Conservation (phyloP, 2,329 filamentous ascomycete species). For the Fusarium sp. region DNA sequence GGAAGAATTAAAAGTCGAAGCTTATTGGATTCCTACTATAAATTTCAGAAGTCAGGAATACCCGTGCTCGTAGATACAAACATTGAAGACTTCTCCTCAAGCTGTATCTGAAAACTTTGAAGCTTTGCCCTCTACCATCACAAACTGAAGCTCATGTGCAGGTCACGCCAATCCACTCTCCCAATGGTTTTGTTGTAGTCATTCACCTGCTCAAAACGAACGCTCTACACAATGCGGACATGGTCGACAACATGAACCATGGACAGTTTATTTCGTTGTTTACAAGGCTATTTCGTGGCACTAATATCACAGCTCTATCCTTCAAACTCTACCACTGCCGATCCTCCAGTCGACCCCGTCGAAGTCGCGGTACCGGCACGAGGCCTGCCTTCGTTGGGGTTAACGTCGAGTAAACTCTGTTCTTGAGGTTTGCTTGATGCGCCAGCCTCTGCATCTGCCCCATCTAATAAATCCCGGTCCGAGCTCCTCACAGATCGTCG, state of each 20-base stretch:
- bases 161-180: conserved; percentile 19
- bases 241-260: conserved; percentile 10
- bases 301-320: conserved; percentile 37
- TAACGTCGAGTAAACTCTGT: conserved; percentile 49
- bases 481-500: conserved; percentile 71
- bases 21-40: not conserved
- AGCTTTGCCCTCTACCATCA: not conserved
- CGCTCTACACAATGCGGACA: conserved; percentile 12
- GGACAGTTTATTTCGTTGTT: conserved; percentile 25
- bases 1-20: not conserved
- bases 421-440: conserved; percentile 49
- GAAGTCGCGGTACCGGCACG: conserved; percentile 42
- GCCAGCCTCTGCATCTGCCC: conserved; percentile 75
- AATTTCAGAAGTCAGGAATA: not conserved
- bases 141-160: conserved; percentile 2
- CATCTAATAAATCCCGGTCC: conserved; percentile 77
- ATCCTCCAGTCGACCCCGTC: conserved; percentile 44
- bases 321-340: conserved; percentile 56
- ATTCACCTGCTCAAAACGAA: not conserved
- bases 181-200: conserved; percentile 8
- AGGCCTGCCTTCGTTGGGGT: conserved; percentile 40
- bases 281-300: conserved; percentile 14
- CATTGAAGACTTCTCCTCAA: conserved; percentile 4
- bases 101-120: conserved; percentile 1
- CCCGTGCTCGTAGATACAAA: not conserved